phyloP scores from a whole-genome alignment of 2,329 filamentous ascomycete genomes.

The Juglanconis juglandina region DNA sequence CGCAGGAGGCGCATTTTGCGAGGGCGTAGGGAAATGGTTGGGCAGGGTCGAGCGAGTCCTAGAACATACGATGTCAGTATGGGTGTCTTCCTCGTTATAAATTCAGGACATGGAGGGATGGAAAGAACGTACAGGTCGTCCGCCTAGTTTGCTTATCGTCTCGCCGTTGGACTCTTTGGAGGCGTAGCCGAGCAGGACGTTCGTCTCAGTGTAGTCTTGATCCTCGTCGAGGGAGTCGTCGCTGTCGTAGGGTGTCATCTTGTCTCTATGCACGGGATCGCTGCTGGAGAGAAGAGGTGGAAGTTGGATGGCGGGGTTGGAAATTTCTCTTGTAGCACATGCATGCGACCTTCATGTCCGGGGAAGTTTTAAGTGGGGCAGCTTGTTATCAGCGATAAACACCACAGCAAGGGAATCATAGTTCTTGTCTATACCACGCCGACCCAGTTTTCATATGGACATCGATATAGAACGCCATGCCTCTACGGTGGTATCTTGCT shows the following conservation, averaged over 20 bases:
- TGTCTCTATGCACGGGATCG: slow-evolving; percentile 12
- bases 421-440: slow-evolving; percentile 5
- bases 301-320: slow-evolving; percentile 9
- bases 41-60: slow-evolving; percentile 81
- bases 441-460: slow-evolving; percentile 8
- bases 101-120: not conserved
- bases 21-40: slow-evolving; percentile 71
- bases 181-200: slow-evolving; percentile 86
- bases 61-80: slow-evolving; percentile 15
- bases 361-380: slow-evolving; percentile 18
- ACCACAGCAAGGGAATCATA: not conserved
- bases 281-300: not conserved
- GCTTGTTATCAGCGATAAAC: slow-evolving; percentile 16
- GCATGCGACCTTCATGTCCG: not conserved
- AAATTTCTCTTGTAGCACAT: slow-evolving; percentile 10
- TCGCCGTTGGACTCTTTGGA: slow-evolving; percentile 77
- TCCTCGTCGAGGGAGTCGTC: slow-evolving; percentile 74
- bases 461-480: slow-evolving; percentile 16
- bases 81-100: not conserved
- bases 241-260: slow-evolving; percentile 79
- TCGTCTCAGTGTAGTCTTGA: slow-evolving; percentile 72
- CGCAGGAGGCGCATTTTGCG: slow-evolving; percentile 84
- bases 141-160: slow-evolving; percentile 82
- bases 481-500: slow-evolving; percentile 35
- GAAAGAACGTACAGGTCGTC: slow-evolving; percentile 66